Conservation (phyloP, 129 eudicot genomes). For the Mikania micrantha region DNA sequence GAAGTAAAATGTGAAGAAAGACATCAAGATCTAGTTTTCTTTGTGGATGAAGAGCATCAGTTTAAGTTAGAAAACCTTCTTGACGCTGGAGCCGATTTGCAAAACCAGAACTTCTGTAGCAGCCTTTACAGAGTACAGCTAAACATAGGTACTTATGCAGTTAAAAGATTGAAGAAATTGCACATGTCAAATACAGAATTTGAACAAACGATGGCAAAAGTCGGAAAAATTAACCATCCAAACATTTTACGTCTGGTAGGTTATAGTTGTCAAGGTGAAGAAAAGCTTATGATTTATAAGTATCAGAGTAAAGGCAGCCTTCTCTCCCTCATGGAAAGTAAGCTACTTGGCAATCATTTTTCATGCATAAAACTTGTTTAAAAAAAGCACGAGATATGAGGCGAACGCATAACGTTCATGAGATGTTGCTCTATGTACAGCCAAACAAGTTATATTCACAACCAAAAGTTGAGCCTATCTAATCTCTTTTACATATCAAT, state of each 20-base stretch:
- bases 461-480: too few species aligned
- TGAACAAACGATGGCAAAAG: slow-evolving; percentile 35
- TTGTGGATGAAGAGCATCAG: slow-evolving; percentile 44
- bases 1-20: slow-evolving; percentile 28
- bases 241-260: slow-evolving; percentile 58
- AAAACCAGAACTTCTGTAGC: slow-evolving; percentile 49
- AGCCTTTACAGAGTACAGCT: slow-evolving; percentile 65
- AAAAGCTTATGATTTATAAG: slow-evolving; percentile 52
- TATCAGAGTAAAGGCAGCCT: slow-evolving; percentile 64
- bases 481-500: too few species aligned
- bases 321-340: slow-evolving; percentile 46
- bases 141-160: slow-evolving; percentile 40
- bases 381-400: too few species aligned
- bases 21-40: slow-evolving; percentile 45
- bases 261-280: slow-evolving; percentile 43
- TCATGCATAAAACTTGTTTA: not conserved
- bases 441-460: too few species aligned
- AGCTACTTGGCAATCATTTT: slow-evolving; percentile 10
- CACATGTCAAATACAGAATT: slow-evolving; percentile 37
- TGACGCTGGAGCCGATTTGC: slow-evolving; percentile 52
- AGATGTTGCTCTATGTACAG: too few species aligned
- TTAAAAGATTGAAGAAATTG: slow-evolving; percentile 56
- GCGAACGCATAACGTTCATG: too few species aligned
- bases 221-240: slow-evolving; percentile 52
- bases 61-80: slow-evolving; percentile 57